phyloP scores from a whole-genome alignment of 805 yeast genomes.

The Suhomyces vadensis region DNA sequence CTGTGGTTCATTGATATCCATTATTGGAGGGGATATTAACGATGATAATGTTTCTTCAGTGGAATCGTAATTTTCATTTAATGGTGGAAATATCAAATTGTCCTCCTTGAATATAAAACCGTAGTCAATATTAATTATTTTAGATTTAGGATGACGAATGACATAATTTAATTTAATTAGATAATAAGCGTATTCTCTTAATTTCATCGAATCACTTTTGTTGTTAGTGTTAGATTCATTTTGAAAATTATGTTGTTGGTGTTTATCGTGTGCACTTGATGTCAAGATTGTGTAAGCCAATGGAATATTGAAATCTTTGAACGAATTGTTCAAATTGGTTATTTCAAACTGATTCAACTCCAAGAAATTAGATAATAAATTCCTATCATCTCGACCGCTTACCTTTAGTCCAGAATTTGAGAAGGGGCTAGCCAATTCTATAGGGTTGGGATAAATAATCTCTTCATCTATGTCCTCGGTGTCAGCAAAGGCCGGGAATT shows the following conservation, averaged over 20 bases:
- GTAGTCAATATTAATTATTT: constrained; percentile 15
- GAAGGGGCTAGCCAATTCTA: constrained; percentile 1
- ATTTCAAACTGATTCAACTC: constrained; percentile 28
- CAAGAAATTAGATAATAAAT: constrained; percentile 3
- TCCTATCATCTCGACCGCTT: neutral
- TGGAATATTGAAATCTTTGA: constrained; percentile 22
- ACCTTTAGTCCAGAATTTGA: neutral
- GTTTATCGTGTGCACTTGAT: too few species aligned
- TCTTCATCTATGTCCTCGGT: constrained; percentile 11
- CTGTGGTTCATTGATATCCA: neutral
- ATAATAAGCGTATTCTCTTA: constrained; percentile 33
- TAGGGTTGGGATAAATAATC: constrained; percentile 9
- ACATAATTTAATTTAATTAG: constrained; percentile 26
- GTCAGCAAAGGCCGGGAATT: neutral
- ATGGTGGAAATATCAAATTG: constrained; percentile 6
- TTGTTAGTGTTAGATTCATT: neutral
- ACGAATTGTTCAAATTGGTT: constrained; percentile 19
- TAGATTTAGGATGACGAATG: constrained; percentile 10
- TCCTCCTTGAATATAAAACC: constrained; percentile 11
- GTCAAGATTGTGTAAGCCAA: constrained; percentile 11
- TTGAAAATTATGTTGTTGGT: neutral
- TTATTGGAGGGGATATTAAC: neutral
- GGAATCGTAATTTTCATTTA: neutral
- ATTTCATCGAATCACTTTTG: constrained; percentile 25
- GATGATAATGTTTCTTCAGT: neutral